Evolutionary conservation across 495 filamentous ascomycete species (phyloP), one percentile per base, ranked within the genome.

Genomic region (Daldinia concentrica): DNA sequence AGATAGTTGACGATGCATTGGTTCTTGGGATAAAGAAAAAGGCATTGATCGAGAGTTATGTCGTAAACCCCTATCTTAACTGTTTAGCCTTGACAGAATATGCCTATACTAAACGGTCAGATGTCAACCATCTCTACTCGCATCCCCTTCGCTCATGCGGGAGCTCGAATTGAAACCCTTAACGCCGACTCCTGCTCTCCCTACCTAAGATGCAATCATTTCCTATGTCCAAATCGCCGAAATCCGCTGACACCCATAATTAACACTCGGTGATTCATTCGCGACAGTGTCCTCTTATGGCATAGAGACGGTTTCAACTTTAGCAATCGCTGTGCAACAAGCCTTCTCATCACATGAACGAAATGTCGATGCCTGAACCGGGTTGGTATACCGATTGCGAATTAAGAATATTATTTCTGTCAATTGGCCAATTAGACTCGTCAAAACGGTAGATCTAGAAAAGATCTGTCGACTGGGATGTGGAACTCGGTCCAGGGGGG

Each of bases 361-460:
- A 56, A 62, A 62, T 36, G 6, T 48, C 24, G 65, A 36, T 57
- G 64, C 64, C 57, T 68, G 34, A 50, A 57, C 24, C 24, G 15
- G 12, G 19, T 7, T 43, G 29, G 0, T 37, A 39, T 52, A 36
- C 17, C 22, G 45, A 27, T 37, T n/a, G 6, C 6, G 22, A 39
- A 15, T 41, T 36, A n/a, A 32, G 26, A 51, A 30, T 57, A 62
- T 62, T 39, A 50, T 11, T 7, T 37, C 2, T 39, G 29, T 27
- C 22, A 56, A 58, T 24, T 43, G 48, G 11, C 48, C 50, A 68
- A 68, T 61, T 30, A 36, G 14, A 55, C 12, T 0, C n/a, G 14
- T 11, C 6, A 24, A 39, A 39, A 22, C 4, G 15, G 63, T 41
- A 66, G 64, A 66, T 32, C 37, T 50, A 14, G 26, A 26, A 12